Base-by-base conservation (phyloP, 768 basidiomycete species). In the Galerina sulciceps region DNA sequence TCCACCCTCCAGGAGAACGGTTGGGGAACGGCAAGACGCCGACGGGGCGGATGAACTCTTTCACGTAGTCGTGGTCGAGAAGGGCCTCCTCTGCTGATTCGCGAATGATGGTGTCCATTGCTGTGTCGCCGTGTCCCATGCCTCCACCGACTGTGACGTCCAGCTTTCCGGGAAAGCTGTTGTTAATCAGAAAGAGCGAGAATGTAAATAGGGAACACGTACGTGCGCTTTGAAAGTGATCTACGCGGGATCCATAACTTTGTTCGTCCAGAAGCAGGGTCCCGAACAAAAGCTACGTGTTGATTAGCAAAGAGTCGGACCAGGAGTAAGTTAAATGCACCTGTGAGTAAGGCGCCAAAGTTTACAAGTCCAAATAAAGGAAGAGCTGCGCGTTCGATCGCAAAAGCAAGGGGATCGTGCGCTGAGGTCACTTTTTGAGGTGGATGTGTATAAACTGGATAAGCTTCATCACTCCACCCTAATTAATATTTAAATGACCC, bases 131-230 rank as follows among this genome's bases (percentile, higher is more conserved):
- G 2, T 78, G 67, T 11, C 69, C 75, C 60, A 81, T 78, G 1
- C 79, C 78, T 14, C 80, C 80, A 42, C 76, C 78, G 17, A 73
- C 75, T 2, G 78, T 81, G 23, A 79, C 79, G 61, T 81, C 79
- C 1, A 81, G 73, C 37, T 60, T 62, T 4, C 79, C 77, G 4
- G 76, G 75, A 67, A 69, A 75, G 15, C 74, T 75, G 47, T 42
- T 41, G 31, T 63, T 22, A 55, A 48, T 40, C 17, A 31, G 42
- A 10, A 41, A 22, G 20, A 42, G 50, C 14, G 17, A 31, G 26
- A 8, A 6, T 15, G 41, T 6, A 23, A 18, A 44, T 36, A 57
- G 10, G 22, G 15, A 45, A 14, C 9, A 70, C 75, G 8, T 64
- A 79, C 79, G 72, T 79, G 66, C 69, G 73, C 64, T 81, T 81